A percentile compares a stretch with the other conserved stretches of the same genome.
Conservation (phyloP, 2,329 filamentous ascomycete genomes). For the Ceratocystis cacaofunesta region DNA sequence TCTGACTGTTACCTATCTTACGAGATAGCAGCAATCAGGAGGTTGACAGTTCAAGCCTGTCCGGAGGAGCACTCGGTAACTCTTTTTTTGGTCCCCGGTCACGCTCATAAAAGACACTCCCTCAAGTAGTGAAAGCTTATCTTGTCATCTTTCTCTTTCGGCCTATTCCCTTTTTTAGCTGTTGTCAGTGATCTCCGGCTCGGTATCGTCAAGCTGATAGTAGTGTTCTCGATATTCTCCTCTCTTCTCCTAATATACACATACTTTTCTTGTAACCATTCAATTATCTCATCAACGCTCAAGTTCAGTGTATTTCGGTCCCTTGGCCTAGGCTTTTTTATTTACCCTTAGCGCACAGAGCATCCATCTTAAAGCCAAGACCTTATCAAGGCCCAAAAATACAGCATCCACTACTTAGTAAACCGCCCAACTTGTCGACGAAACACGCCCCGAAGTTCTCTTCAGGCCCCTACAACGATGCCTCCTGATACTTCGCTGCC, state of each 20-base stretch:
- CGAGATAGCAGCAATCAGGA: slow-evolving; percentile 12
- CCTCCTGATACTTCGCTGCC: background rate
- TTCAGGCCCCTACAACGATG: background rate
- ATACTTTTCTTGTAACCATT: too few relatives aligned
- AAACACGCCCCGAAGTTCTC: background rate
- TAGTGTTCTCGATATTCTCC: too few relatives aligned
- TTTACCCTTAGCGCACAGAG: background rate
- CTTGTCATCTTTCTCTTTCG: too few relatives aligned
- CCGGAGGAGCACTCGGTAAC: slow-evolving; percentile 12
- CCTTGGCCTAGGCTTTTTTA: background rate
- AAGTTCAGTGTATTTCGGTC: too few relatives aligned
- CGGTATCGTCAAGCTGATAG: too few relatives aligned
- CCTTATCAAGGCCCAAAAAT: background rate
- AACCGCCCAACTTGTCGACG: background rate
- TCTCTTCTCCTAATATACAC: background rate
- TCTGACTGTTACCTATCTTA: slow-evolving; percentile 38
- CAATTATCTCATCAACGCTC: background rate
- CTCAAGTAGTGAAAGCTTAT: too few relatives aligned
- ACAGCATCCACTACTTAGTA: background rate
- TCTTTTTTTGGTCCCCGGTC: background rate
- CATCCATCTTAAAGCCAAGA: background rate
- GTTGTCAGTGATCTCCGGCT: too few relatives aligned
- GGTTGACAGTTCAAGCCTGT: slow-evolving; percentile 18
- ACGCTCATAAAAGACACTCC: background rate
- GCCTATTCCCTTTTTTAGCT: too few relatives aligned